Conservation (phyloP, 1,139 yeast species). For the Candida sp. region DNA sequence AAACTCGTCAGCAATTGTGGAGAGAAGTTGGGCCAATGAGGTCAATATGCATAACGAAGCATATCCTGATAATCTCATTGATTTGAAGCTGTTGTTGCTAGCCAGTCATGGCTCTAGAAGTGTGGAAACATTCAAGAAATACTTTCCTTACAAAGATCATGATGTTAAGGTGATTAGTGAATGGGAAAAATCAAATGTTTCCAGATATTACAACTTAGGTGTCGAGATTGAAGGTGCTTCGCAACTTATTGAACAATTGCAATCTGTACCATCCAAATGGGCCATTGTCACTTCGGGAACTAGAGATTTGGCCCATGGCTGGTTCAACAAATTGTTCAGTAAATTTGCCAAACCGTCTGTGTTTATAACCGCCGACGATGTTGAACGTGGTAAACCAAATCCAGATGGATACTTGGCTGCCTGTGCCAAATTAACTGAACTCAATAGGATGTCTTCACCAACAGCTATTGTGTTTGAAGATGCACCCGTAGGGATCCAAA, state of each 20-base stretch:
- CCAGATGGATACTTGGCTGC: slow-evolving; percentile 19
- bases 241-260: slow-evolving; percentile 9
- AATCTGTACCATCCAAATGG: slow-evolving; percentile 11
- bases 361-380: slow-evolving; percentile 20
- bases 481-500: slow-evolving; percentile 18
- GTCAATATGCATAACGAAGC: slow-evolving; percentile 11
- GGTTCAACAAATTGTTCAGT: slow-evolving; percentile 13
- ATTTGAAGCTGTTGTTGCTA: slow-evolving; percentile 10
- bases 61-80: slow-evolving; percentile 7
- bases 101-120: slow-evolving; percentile 17
- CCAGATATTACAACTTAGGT: slow-evolving; percentile 15
- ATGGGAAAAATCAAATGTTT: slow-evolving; percentile 14
- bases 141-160: slow-evolving; percentile 11
- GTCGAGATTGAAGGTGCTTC: slow-evolving; percentile 12
- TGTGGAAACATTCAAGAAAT: slow-evolving; percentile 10
- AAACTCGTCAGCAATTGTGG: slow-evolving; percentile 17
- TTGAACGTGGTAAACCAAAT: slow-evolving; percentile 9
- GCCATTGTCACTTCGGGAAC: slow-evolving; percentile 21
- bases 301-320: slow-evolving; percentile 13
- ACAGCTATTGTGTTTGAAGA: slow-evolving; percentile 19
- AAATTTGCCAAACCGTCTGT: slow-evolving; percentile 10
- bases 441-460: slow-evolving; percentile 1
- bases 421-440: slow-evolving; percentile 6
- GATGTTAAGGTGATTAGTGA: slow-evolving; percentile 9
- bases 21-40: slow-evolving; percentile 15